A percentile compares a stretch with the other conserved stretches of the same genome.
phyloP scores from a whole-genome alignment of 345 rosid genomes.

The Arabidopsis arenosa region DNA sequence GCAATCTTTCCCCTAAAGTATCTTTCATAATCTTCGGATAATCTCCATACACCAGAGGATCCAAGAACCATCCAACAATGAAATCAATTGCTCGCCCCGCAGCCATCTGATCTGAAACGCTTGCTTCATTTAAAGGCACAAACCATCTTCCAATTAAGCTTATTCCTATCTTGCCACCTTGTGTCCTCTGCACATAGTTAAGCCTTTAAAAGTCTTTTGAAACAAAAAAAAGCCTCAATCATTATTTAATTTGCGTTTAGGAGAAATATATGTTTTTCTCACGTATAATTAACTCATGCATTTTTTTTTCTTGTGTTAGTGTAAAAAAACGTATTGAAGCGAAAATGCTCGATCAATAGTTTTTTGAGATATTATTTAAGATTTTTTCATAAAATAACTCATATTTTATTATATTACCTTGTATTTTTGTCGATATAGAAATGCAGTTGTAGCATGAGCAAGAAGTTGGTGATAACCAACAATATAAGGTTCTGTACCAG shows the following conservation, averaged over 20 bases:
- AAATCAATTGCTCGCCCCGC: slow-evolving; percentile 9
- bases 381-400: not conserved
- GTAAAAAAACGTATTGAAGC: too few species aligned
- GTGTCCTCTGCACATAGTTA: not conserved
- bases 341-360: too few species aligned
- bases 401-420: not conserved
- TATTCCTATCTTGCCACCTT: not conserved
- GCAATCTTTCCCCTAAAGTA: not conserved
- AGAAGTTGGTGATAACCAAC: slow-evolving; percentile 38
- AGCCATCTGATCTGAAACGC: not conserved
- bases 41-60: not conserved
- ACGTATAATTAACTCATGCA: too few species aligned
- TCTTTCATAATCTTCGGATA: not conserved
- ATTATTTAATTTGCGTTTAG: too few species aligned
- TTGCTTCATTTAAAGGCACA: not conserved
- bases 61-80: slow-evolving; percentile 29
- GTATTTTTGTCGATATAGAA: slow-evolving; percentile 30
- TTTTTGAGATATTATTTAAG: not conserved
- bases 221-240: not conserved
- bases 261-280: too few species aligned
- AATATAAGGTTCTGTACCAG: not conserved
- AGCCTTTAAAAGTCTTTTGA: too few species aligned
- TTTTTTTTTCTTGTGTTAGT: too few species aligned
- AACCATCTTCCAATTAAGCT: slow-evolving; percentile 7
- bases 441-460: slow-evolving; percentile 55